Percentiles rank a stretch among this genome's conserved stretches.
phyloP scores from a whole-genome alignment of 23 red algal genomes.

The Agarophyton chilense region DNA sequence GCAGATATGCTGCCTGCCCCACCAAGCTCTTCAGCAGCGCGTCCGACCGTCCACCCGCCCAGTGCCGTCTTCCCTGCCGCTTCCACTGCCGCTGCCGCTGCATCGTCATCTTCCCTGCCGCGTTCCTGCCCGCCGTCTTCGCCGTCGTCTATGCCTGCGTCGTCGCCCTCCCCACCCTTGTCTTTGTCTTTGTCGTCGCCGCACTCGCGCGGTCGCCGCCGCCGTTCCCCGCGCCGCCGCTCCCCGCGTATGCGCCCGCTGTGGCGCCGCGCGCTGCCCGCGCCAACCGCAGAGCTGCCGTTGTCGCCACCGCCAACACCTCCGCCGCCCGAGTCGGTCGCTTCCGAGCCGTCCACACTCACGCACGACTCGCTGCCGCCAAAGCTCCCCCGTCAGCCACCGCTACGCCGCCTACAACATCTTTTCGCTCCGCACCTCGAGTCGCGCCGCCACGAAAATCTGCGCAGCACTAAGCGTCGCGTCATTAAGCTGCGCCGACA shows the following conservation, averaged over 20 bases:
- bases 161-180: background rate
- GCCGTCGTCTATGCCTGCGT: background rate
- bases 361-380: conserved; percentile 12
- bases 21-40: background rate
- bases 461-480: conserved; percentile 61
- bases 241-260: background rate
- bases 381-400: background rate
- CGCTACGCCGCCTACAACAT: background rate
- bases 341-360: conserved; percentile 11
- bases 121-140: background rate
- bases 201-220: background rate
- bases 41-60: too few relatives aligned
- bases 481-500: conserved; percentile 67
- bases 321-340: conserved; percentile 1
- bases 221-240: background rate
- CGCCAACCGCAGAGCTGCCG: too few relatives aligned
- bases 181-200: background rate
- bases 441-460: conserved; percentile 35
- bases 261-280: background rate
- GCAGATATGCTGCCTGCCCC: background rate
- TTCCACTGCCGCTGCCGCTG: too few relatives aligned
- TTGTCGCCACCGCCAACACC: background rate
- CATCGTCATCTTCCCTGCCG: too few relatives aligned
- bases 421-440: background rate
- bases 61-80: too few relatives aligned